Conservation (phyloP, 23 red algal genomes). For the Gracilaria gracilis region DNA sequence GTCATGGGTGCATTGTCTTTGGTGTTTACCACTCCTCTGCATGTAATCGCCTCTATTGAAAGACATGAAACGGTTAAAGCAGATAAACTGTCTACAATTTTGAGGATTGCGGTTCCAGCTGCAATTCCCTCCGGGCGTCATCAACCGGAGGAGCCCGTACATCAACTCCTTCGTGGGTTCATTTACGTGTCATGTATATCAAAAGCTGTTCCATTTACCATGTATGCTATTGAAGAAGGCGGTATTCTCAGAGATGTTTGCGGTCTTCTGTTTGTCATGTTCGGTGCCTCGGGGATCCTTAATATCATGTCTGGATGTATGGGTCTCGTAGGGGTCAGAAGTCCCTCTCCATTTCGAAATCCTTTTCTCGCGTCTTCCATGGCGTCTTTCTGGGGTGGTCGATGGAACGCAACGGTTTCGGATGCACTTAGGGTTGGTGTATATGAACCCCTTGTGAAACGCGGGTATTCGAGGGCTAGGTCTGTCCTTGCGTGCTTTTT, state of each 20-base stretch:
- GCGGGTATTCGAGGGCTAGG: conserved; percentile 30
- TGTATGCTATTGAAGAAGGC: conserved; percentile 16
- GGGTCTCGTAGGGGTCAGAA: conserved; percentile 28
- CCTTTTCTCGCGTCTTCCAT: conserved; percentile 40
- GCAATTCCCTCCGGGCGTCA: conserved; percentile 26
- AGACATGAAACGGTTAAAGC: background rate
- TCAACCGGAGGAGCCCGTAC: conserved; percentile 15
- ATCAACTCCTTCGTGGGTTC: conserved; percentile 32
- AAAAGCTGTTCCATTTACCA: background rate
- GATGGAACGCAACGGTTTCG: conserved; percentile 69
- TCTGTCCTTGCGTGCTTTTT: conserved; percentile 46
- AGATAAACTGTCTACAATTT: conserved; percentile 19
- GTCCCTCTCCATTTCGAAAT: conserved; percentile 37
- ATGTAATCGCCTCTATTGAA: conserved; percentile 32
- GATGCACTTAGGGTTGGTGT: conserved; percentile 51
- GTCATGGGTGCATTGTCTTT: conserved; percentile 33
- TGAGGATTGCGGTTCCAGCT: conserved; percentile 51
- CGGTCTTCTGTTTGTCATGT: conserved; percentile 43
- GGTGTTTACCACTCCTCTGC: conserved; percentile 44
- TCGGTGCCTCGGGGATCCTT: conserved; percentile 27
- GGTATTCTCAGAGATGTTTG: conserved; percentile 24
- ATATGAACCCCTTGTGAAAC: conserved; percentile 45
- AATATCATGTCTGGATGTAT: conserved; percentile 44
- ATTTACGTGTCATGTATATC: conserved; percentile 5
- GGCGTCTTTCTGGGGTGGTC: conserved; percentile 37